Conservation (phyloP, 164 flowering plant genomes). For the Taxillus chinensis region DNA sequence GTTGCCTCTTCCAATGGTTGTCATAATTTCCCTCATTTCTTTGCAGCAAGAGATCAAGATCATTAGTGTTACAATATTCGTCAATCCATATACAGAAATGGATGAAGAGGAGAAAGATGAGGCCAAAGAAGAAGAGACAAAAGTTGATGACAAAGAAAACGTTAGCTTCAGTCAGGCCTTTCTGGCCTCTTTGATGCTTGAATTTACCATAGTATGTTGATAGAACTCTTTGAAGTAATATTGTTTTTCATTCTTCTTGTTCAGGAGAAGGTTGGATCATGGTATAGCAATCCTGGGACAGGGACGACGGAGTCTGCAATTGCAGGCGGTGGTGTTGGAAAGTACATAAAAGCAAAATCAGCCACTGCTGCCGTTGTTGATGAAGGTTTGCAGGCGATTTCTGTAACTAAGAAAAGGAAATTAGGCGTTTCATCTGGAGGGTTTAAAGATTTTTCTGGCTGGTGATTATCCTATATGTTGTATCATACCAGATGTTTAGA, state of each 20-base stretch:
- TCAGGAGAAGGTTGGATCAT: constrained; percentile 84
- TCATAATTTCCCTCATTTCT: too few species aligned
- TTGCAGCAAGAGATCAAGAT: constrained; percentile 94
- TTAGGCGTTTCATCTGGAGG: constrained; percentile 28
- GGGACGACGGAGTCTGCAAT: constrained; percentile 36
- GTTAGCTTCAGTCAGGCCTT: constrained; percentile 43
- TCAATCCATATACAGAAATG: constrained; percentile 81
- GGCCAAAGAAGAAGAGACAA: constrained; percentile 36
- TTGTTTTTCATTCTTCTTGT: constrained; percentile 6
- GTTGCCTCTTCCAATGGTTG: too few species aligned
- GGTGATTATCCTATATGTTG: constrained; percentile 34
- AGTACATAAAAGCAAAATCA: constrained; percentile 64
- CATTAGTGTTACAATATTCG: constrained; percentile 53
- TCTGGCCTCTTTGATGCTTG: neutral
- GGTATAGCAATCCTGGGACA: constrained; percentile 87
- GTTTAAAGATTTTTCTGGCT: constrained; percentile 62
- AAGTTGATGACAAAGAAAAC: constrained; percentile 51
- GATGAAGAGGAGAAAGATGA: constrained; percentile 72
- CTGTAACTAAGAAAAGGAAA: constrained; percentile 63
- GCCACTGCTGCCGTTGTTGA: constrained; percentile 19
- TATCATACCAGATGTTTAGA: constrained; percentile 4
- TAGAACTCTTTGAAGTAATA: neutral
- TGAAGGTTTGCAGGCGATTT: constrained; percentile 13
- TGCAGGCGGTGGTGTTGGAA: constrained; percentile 68
- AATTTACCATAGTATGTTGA: neutral